These are phyloP conservation scores for Bifiguratus adelaidae DNA, from an alignment of 192 early-diverging fungal genomes.

Conservation along the genomic window DNA sequence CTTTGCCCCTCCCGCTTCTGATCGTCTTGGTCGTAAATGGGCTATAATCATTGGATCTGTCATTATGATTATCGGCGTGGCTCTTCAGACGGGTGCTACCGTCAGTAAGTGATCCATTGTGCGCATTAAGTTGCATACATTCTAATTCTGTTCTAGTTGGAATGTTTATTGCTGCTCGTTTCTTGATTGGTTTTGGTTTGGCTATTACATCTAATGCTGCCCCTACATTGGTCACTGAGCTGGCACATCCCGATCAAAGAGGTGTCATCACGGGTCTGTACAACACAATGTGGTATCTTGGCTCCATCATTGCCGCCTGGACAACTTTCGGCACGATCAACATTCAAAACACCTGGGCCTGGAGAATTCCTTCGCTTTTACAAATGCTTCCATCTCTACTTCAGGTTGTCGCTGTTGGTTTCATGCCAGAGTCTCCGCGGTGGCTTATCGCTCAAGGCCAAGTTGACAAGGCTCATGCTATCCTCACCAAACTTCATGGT, in stretches of 20 bases:
- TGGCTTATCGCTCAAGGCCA: slow-evolving; percentile 58
- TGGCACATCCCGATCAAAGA: slow-evolving; percentile 1
- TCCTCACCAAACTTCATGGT: slow-evolving; percentile 53
- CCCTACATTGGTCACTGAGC: slow-evolving; percentile 3
- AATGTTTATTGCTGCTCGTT: slow-evolving; percentile 28
- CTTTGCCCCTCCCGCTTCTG: slow-evolving; percentile 4
- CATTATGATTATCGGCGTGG: slow-evolving; percentile 48
- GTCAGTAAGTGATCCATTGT: slow-evolving; percentile 6
- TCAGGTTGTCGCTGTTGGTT: slow-evolving; percentile 42
- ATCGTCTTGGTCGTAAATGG: slow-evolving; percentile 48
- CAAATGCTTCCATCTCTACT: slow-evolving; percentile 73
- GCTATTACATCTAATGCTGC: slow-evolving; percentile 34
- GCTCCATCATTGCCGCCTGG: slow-evolving; percentile 18
- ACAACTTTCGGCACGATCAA: slow-evolving; percentile 35
- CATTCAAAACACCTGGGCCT: slow-evolving; percentile 32
- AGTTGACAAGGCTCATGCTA: slow-evolving; percentile 44
- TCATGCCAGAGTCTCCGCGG: slow-evolving; percentile 75
- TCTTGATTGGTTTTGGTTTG: slow-evolving; percentile 36
- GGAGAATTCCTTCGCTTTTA: slow-evolving; percentile 66
- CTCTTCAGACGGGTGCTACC: slow-evolving; percentile 21
- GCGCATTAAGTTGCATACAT: slow-evolving; percentile 23
- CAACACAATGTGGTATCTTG: slow-evolving; percentile 8
- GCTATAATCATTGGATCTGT: slow-evolving; percentile 41
- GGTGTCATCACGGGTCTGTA: slow-evolving; percentile 2
- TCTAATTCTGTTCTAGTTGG: slow-evolving; percentile 30